Evolutionary conservation across 768 basidiomycete genomes (phyloP), one percentile per base, ranked within the genome.

Genomic region (Trametes elegans): DNA sequence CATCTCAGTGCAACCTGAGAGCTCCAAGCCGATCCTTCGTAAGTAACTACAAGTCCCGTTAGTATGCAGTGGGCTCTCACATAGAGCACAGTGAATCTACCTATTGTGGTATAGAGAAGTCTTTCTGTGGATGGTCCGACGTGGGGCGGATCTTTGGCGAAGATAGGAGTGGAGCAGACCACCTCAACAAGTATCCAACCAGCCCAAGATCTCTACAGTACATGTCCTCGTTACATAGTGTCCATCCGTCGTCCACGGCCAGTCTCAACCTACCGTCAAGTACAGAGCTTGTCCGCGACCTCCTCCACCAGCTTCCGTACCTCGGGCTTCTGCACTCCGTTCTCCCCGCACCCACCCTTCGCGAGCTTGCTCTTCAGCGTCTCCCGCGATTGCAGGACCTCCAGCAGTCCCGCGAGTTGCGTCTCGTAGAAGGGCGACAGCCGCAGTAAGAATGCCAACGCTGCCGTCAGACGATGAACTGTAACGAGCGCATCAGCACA

Each of bases 381-480:
- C 13, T 74, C 72, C 35, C 72, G 76, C 13, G 82, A 80, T 39
- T 85, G 82, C 32, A 98, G 72, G 9, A 90, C 86, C 54, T 91
- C 84, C 28, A 96, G 68, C 48, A 97, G 66, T 3, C 80, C 71
- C 5, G 56, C 60, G 11, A 89, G 61, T 59, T 83, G 77, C 0
- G 71, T 68, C 32, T 81, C 81, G 60, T 80, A 83, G 26, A 76
- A 79, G 0, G 94, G 91, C 3, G 91, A 90, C 27, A 90, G 70
- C 13, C 88, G 85, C 35, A 96, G 58, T 31, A 93, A 69, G 64
- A 91, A 80, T 0, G 83, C 93, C 29, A 98, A 72, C 5, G 87
- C 85, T 2, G 90, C 93, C 0, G 82, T 76, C 36, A 97, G 71
- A 11, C 93, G 88, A 68, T 97, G 90, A 1, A 94, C 91, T 90